These are phyloP conservation scores for Gnomoniopsis sp. DNA, from an alignment of 2,329 filamentous ascomycete genomes.

Conservation along the genomic window DNA sequence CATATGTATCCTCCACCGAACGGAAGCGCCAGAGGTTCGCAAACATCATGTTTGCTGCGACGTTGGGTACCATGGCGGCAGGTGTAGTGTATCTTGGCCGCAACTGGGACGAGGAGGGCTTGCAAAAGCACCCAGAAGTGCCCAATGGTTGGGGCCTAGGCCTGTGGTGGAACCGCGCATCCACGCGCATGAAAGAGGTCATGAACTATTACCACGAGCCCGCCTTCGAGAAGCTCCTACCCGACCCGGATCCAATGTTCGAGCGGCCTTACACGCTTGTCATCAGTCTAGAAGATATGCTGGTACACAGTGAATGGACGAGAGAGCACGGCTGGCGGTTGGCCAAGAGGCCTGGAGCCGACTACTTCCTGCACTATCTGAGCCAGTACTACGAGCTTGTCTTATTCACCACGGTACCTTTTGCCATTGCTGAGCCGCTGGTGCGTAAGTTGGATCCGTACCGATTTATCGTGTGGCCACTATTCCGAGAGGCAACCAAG, in stretches of 20 bases:
- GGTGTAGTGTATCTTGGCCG: slow-evolving; percentile 76
- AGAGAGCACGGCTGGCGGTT: slow-evolving; percentile 93
- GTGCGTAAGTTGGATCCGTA: slow-evolving; percentile 93
- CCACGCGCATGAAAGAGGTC: slow-evolving; percentile 69
- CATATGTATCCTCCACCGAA: slow-evolving; percentile 89
- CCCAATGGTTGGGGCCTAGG: slow-evolving; percentile 75
- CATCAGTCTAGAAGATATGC: slow-evolving; percentile 86
- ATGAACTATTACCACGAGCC: slow-evolving; percentile 95
- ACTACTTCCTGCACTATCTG: slow-evolving; percentile 96
- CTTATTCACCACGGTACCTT: slow-evolving; percentile 87
- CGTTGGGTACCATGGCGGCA: slow-evolving; percentile 53
- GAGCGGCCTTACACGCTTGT: slow-evolving; percentile 90
- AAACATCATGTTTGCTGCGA: slow-evolving; percentile 66
- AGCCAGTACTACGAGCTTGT: slow-evolving; percentile 98
- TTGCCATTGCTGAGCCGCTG: slow-evolving; percentile 79
- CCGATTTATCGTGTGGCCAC: slow-evolving; percentile 89
- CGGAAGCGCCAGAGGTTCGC: slow-evolving; percentile 73
- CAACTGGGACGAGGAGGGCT: slow-evolving; percentile 82
- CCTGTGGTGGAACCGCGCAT: slow-evolving; percentile 78
- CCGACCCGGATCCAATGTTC: slow-evolving; percentile 73
- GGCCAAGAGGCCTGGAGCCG: slow-evolving; percentile 89
- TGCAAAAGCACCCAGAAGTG: slow-evolving; percentile 62
- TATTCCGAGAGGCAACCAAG: slow-evolving; percentile 94
- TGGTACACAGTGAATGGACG: slow-evolving; percentile 93
- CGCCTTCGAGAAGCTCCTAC: slow-evolving; percentile 88